Base-by-base conservation (phyloP, 352 stramenopile genomes). In the Aphanomyces cochlioides region DNA sequence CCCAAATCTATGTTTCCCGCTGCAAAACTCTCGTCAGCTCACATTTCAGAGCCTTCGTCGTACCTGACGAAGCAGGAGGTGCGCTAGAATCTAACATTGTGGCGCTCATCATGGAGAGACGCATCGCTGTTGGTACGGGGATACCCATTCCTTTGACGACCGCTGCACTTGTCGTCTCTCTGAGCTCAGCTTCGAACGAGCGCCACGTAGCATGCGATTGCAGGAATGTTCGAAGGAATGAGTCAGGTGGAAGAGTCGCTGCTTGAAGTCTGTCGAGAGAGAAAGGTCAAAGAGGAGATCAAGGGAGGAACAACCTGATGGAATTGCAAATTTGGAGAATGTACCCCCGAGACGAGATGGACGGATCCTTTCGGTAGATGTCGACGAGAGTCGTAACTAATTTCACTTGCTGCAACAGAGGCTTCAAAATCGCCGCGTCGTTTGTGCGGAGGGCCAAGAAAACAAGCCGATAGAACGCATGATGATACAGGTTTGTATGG, bases 401-500 rank as follows among this genome's bases (percentile, higher is more conserved):
- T 66, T 93, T 95, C 36, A 90, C 80, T 67, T 95, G 95, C 76
- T 95, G 95, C 41, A 97, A 78, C 28, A 95, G 75, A 36, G 94
- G 85, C 69, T 92, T 81, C 47, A 96, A 74, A 8, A 87, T 79
- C 53, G 79, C 74, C 21, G 93, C 82, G 63, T 96, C 89, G 65
- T 97, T 89, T 21, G 85, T 90, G 58, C 87, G 87, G 60, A 97
- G 72, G 13, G 85, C 85, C 73, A 94, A 88, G 72, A 96, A 93
- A 36, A 97, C 78, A 36, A 97, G 79, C 72, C 94, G 88, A 74
- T 95, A 96, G 58, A 97, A 96, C 28, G 87, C 78, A 37, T 83
- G 83, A 67, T 96, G 89, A 66, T 96, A 97, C 67, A 97, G 45
- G 69, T 96, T 96, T 74, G 93, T 96, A 82, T 96, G 87, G 39